These are phyloP conservation scores for Erodium texanum DNA, from an alignment of 441 rosid species.

Conservation along the genomic window DNA sequence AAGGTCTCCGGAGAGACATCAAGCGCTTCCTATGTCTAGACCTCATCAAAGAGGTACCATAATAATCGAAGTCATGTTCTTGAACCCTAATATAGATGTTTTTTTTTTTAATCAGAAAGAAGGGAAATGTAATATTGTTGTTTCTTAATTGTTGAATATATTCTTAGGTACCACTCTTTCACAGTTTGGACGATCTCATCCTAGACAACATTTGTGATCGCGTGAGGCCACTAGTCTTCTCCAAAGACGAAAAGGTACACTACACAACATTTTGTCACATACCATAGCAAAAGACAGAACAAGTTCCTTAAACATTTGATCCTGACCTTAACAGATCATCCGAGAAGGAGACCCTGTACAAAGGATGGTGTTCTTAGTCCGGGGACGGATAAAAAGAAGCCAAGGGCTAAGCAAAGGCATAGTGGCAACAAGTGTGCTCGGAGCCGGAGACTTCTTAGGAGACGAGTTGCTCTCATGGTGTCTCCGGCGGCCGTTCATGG, in stretches of 20 bases:
- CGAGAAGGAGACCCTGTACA: slow-evolving; percentile 62
- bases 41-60: slow-evolving; percentile 45
- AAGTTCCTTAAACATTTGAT: no score
- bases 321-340: slow-evolving; percentile 31
- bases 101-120: no score
- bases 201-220: slow-evolving; percentile 62
- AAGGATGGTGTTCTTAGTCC: slow-evolving; percentile 44
- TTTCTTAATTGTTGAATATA: slow-evolving; percentile 10
- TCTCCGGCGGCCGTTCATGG: slow-evolving; percentile 47
- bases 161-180: slow-evolving; percentile 49
- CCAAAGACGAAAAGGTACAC: slow-evolving; percentile 51
- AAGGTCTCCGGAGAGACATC: slow-evolving; percentile 69
- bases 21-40: slow-evolving; percentile 64
- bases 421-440: slow-evolving; percentile 36
- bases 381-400: slow-evolving; percentile 33
- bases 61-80: no score
- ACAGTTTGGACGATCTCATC: slow-evolving; percentile 46
- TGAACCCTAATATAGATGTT: no score
- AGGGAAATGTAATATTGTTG: no score
- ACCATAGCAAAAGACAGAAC: no score
- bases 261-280: no score
- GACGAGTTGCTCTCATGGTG: slow-evolving; percentile 60
- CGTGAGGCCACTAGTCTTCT: slow-evolving; percentile 40
- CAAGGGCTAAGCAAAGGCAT: slow-evolving; percentile 51
- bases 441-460: slow-evolving; percentile 51